Evolutionary conservation across 1,284 basidiomycete genomes (phyloP).

Genomic region (Gomphus sp.): DNA sequence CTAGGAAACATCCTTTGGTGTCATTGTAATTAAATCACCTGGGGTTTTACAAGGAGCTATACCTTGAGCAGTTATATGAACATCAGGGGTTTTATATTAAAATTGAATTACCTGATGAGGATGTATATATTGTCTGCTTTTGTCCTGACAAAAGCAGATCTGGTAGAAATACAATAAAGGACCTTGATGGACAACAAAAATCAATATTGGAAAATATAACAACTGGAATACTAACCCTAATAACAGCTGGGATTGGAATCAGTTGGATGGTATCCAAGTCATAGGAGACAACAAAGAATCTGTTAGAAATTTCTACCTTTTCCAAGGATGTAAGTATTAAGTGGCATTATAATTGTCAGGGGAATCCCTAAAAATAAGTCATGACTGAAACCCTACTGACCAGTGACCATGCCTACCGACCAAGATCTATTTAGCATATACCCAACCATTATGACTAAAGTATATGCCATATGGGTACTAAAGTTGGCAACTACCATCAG

Average conservation of each 20-base stretch:
- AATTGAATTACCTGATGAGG: neutral
- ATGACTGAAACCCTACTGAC: no score
- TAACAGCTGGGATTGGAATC: neutral
- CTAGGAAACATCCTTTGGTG: neutral
- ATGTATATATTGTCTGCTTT: neutral
- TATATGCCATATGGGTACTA: no score
- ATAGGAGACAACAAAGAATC: neutral
- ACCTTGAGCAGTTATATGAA: neutral
- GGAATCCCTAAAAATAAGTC: no score
- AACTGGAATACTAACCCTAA: neutral
- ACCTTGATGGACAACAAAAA: neutral
- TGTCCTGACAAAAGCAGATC: no score
- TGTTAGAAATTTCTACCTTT: neutral
- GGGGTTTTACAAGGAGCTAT: neutral
- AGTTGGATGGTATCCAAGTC: neutral
- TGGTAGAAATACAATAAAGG: neutral
- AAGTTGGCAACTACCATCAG: no score
- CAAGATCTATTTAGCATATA: no score
- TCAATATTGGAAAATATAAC: neutral
- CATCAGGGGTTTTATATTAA: neutral
- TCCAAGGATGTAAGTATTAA: neutral
- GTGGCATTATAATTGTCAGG: no score
- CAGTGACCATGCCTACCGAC: no score
- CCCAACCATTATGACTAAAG: no score
- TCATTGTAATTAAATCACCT: neutral